Evolutionary conservation across 1,284 basidiomycete genomes (phyloP).

Genomic region (Cryptococcus neoformans): DNA sequence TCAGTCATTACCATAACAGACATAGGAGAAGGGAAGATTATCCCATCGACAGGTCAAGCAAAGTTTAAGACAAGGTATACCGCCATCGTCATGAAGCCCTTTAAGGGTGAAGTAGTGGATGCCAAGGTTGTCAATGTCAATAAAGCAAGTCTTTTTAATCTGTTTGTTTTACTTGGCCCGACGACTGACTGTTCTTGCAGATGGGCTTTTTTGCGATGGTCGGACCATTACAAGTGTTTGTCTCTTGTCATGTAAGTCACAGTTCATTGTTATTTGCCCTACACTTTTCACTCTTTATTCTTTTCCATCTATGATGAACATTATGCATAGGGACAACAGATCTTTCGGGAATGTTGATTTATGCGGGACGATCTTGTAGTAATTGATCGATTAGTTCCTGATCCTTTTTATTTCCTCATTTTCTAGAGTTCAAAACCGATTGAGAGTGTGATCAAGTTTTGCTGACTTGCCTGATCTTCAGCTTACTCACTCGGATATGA

Average conservation of each 20-base stretch:
- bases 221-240: slow-evolving; percentile 87
- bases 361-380: slow-evolving; percentile 50
- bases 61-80: slow-evolving; percentile 88
- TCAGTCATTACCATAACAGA: slow-evolving; percentile 87
- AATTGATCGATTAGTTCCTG: slow-evolving; percentile 47
- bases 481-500: slow-evolving; percentile 90
- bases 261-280: neutral
- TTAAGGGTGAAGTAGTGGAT: slow-evolving; percentile 98
- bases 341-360: slow-evolving; percentile 44
- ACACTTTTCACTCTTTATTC: neutral
- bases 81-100: slow-evolving; percentile 95
- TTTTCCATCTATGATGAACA: slow-evolving; percentile 20
- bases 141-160: slow-evolving; percentile 63
- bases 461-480: slow-evolving; percentile 42
- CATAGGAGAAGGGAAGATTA: slow-evolving; percentile 85
- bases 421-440: neutral
- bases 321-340: slow-evolving; percentile 43
- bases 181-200: slow-evolving; percentile 50
- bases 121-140: slow-evolving; percentile 94
- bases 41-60: slow-evolving; percentile 88
- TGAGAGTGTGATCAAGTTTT: neutral
- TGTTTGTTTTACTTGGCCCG: neutral
- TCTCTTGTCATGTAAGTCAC: slow-evolving; percentile 80
- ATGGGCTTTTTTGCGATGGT: slow-evolving; percentile 99
- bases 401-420: slow-evolving; percentile 11